A percentile compares a stretch with the other conserved stretches of the same genome.
Conservation (phyloP, 2,329 filamentous ascomycete species). For the Blastomyces gilchristii region DNA sequence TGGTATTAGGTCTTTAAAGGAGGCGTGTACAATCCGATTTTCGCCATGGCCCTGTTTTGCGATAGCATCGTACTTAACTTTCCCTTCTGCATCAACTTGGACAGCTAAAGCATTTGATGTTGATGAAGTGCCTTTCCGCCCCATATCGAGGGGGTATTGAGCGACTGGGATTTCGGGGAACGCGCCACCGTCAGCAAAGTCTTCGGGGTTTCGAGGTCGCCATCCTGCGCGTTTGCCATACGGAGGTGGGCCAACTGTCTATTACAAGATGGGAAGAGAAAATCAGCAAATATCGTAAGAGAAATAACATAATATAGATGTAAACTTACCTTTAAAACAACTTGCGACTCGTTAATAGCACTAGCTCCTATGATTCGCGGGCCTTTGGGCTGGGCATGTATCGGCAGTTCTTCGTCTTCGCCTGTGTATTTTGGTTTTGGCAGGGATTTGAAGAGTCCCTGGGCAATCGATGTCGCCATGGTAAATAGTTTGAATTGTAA, state of each 20-base stretch:
- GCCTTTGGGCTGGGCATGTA: conserved; percentile 62
- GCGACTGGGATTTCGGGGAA: conserved; percentile 91
- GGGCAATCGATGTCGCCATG: conserved; percentile 49
- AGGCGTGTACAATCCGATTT: conserved; percentile 77
- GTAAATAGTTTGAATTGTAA: background rate
- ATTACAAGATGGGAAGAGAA: conserved; percentile 7
- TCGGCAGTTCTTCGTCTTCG: conserved; percentile 71
- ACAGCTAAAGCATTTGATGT: conserved; percentile 82
- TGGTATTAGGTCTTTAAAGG: conserved; percentile 94
- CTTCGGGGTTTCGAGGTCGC: conserved; percentile 78
- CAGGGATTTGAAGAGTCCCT: conserved; percentile 66
- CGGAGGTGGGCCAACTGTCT: conserved; percentile 71
- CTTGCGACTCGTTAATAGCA: conserved; percentile 73
- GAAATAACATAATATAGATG: background rate
- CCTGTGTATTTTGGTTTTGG: conserved; percentile 87
- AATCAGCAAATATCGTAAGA: conserved; percentile 7
- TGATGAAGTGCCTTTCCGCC: conserved; percentile 56
- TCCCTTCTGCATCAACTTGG: conserved; percentile 81
- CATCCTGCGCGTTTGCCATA: conserved; percentile 84
- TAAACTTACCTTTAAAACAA: conserved; percentile 59
- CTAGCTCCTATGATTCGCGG: conserved; percentile 71
- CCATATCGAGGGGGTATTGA: conserved; percentile 94
- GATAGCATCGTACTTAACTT: conserved; percentile 94
- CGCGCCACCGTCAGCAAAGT: conserved; percentile 91
- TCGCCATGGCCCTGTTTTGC: conserved; percentile 79